phyloP scores from a whole-genome alignment of 768 basidiomycete species.

The Vishniacozyma victoriae region DNA sequence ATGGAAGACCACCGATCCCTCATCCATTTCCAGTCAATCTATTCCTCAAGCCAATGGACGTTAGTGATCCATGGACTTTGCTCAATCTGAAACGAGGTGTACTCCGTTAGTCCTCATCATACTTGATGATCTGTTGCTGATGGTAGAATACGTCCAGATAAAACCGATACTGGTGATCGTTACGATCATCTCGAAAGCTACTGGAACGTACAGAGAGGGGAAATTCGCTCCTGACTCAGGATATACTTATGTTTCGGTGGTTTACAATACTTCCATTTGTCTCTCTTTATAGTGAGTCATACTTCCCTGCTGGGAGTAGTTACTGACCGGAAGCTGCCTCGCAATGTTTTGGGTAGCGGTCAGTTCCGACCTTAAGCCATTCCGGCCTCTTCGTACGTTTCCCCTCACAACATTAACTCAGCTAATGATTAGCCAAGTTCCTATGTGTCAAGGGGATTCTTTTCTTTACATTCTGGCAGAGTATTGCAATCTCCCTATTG shows the following conservation, averaged over 20 bases:
- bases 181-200: constrained; percentile 78
- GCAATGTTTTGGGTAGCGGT: constrained; percentile 97
- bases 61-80: constrained; percentile 90
- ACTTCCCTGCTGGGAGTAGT: background rate
- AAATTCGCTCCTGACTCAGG: constrained; percentile 76
- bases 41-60: constrained; percentile 80
- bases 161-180: constrained; percentile 82
- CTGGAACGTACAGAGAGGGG: constrained; percentile 84
- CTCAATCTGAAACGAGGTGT: constrained; percentile 92
- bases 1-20: constrained; percentile 80
- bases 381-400: constrained; percentile 50
- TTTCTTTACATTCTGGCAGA: constrained; percentile 99
- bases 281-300: constrained; percentile 56
- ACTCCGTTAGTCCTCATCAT: constrained; percentile 61
- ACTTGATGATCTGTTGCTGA: background rate
- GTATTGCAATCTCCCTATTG: constrained; percentile 75
- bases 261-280: constrained; percentile 52
- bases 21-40: constrained; percentile 80
- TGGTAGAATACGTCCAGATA: constrained; percentile 88
- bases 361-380: constrained; percentile 78
- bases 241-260: constrained; percentile 81
- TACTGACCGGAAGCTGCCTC: constrained; percentile 55
- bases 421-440: constrained; percentile 67
- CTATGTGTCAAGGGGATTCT: constrained; percentile 97
- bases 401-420: background rate